These are phyloP conservation scores for Marasmius sp. DNA, from an alignment of 1,284 basidiomycete genomes.

Conservation along the genomic window DNA sequence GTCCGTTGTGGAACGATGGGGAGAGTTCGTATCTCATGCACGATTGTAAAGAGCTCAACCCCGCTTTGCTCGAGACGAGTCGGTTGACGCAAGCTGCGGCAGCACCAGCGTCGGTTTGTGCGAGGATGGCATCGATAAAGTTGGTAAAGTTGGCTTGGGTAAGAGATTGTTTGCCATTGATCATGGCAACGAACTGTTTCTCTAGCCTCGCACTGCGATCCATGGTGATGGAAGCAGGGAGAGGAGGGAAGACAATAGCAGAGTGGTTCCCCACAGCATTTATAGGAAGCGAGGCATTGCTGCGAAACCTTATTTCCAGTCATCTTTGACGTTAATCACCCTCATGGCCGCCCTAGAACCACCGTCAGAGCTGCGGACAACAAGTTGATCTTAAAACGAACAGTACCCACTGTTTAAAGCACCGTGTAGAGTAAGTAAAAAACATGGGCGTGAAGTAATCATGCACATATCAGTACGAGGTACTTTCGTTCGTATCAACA, in stretches of 20 bases:
- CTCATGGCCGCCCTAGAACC: background rate
- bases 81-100: constrained; percentile 38
- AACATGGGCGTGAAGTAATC: background rate
- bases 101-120: constrained; percentile 40
- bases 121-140: constrained; percentile 44
- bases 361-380: background rate
- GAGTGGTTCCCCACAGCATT: background rate
- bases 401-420: background rate
- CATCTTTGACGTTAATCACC: background rate
- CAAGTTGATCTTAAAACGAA: background rate
- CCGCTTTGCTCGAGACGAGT: constrained; percentile 38
- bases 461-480: too few relatives aligned
- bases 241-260: background rate
- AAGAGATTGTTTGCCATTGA: background rate
- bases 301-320: too few relatives aligned
- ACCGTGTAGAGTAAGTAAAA: background rate
- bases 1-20: constrained; percentile 44
- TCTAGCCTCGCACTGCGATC: background rate
- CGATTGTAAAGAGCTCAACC: constrained; percentile 40
- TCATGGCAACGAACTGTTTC: background rate
- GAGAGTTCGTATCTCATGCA: constrained; percentile 45
- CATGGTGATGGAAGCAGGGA: background rate
- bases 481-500: too few relatives aligned
- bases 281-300: background rate
- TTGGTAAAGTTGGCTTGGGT: background rate